phyloP scores from a whole-genome alignment of 176 grass and related monocot species.

The Rhynchospora breviuscula region DNA sequence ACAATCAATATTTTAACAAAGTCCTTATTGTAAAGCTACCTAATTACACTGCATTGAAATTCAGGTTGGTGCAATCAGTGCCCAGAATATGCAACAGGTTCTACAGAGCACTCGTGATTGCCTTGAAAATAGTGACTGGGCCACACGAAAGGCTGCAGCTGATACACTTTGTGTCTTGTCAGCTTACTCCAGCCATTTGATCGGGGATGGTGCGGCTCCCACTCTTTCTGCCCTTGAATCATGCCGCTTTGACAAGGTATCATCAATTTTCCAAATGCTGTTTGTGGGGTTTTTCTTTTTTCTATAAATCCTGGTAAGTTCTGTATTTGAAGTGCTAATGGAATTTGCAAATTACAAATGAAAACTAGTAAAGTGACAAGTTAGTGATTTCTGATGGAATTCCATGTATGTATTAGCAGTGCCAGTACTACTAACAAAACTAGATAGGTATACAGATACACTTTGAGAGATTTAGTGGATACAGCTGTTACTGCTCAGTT shows the following conservation, averaged over 20 bases:
- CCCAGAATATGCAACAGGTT: conserved; percentile 75
- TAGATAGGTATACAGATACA: background rate
- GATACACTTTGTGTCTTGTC: conserved; percentile 82
- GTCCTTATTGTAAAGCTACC: background rate
- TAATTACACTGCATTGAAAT: conserved; percentile 18
- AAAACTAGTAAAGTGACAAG: background rate
- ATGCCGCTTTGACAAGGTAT: conserved; percentile 99
- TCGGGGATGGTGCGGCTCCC: conserved; percentile 59
- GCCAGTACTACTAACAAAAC: background rate
- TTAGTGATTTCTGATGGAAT: background rate
- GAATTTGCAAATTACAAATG: background rate
- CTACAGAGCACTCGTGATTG: conserved; percentile 83
- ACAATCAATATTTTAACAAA: background rate
- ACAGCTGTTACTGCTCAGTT: background rate
- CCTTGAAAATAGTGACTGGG: conserved; percentile 93
- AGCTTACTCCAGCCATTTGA: conserved; percentile 61
- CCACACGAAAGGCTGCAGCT: conserved; percentile 83
- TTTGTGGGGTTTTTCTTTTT: background rate
- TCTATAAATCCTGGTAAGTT: background rate
- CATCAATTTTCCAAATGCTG: background rate
- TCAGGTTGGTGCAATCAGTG: conserved; percentile 93
- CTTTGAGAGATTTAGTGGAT: background rate
- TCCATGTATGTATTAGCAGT: background rate
- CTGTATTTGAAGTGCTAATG: background rate
- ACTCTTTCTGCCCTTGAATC: conserved; percentile 74